phyloP scores from a whole-genome alignment of 179 eudicot species.

The Silene coronaria region DNA sequence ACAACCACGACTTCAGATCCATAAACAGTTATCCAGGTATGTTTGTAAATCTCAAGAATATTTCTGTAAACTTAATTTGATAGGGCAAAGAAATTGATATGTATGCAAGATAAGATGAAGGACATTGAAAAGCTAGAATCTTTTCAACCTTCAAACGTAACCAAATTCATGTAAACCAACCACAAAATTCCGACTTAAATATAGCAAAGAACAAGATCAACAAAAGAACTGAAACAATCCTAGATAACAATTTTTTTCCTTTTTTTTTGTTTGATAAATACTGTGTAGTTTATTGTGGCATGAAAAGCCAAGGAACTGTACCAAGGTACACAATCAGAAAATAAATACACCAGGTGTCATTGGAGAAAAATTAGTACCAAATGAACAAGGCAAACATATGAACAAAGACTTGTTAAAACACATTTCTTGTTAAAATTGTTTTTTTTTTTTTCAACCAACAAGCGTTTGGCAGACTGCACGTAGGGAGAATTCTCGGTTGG shows the following conservation, averaged over 20 bases:
- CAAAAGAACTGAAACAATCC: background rate
- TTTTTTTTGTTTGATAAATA: background rate
- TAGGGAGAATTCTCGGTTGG: background rate
- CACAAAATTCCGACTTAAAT: background rate
- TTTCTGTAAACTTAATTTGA: background rate
- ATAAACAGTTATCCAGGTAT: background rate
- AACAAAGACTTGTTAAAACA: conserved; percentile 18
- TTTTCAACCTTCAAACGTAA: background rate
- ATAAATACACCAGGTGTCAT: background rate
- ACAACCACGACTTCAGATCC: background rate
- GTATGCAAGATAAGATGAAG: background rate
- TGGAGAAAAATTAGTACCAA: background rate
- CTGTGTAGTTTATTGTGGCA: background rate
- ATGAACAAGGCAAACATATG: conserved; percentile 3
- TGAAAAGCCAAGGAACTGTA: background rate
- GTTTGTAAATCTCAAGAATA: background rate
- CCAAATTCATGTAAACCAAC: background rate
- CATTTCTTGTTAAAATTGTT: conserved; percentile 19
- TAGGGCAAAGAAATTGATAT: background rate
- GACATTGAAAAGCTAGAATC: background rate
- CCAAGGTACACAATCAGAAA: background rate
- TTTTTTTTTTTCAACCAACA: conserved; percentile 27
- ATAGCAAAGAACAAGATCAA: background rate
- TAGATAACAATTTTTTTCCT: background rate
- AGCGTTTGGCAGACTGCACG: conserved; percentile 13